phyloP scores from a whole-genome alignment of 2,329 filamentous ascomycete species.

The Chaetomium globosum region DNA sequence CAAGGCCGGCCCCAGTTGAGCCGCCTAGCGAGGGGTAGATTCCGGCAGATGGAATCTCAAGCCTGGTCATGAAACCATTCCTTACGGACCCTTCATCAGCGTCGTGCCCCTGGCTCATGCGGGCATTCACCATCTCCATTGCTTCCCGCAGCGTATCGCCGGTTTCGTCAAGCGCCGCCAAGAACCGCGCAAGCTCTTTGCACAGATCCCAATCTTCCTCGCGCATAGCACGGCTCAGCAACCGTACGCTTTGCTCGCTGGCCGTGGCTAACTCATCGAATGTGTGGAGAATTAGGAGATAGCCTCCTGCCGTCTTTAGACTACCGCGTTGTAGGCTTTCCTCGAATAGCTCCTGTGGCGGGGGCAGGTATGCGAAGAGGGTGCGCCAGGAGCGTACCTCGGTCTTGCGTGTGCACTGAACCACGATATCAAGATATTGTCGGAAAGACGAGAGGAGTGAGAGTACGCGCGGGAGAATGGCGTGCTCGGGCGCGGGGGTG shows the following conservation, averaged over 20 bases:
- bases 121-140: constrained; percentile 63
- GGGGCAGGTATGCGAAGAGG: constrained; percentile 86
- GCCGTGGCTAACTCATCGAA: constrained; percentile 69
- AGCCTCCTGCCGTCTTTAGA: constrained; percentile 93
- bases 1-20: constrained; percentile 18
- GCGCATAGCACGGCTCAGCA: constrained; percentile 77
- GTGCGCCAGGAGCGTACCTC: constrained; percentile 95
- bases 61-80: constrained; percentile 35
- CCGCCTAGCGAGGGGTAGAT: constrained; percentile 28
- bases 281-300: constrained; percentile 91
- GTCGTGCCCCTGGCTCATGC: constrained; percentile 40
- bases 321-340: constrained; percentile 82
- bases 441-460: constrained; percentile 72
- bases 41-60: constrained; percentile 39
- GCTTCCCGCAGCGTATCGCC: constrained; percentile 77
- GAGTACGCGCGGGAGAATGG: constrained; percentile 65
- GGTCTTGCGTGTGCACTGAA: constrained; percentile 96
- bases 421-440: constrained; percentile 89
- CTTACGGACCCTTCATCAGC: constrained; percentile 42
- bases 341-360: constrained; percentile 89
- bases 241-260: constrained; percentile 75
- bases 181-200: constrained; percentile 90
- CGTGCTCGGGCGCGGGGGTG: constrained; percentile 62
- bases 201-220: constrained; percentile 95
- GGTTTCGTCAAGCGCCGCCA: constrained; percentile 86